Evolutionary conservation across 208 protist species (phyloP).

Genomic region (Leishmania guyanensis): DNA sequence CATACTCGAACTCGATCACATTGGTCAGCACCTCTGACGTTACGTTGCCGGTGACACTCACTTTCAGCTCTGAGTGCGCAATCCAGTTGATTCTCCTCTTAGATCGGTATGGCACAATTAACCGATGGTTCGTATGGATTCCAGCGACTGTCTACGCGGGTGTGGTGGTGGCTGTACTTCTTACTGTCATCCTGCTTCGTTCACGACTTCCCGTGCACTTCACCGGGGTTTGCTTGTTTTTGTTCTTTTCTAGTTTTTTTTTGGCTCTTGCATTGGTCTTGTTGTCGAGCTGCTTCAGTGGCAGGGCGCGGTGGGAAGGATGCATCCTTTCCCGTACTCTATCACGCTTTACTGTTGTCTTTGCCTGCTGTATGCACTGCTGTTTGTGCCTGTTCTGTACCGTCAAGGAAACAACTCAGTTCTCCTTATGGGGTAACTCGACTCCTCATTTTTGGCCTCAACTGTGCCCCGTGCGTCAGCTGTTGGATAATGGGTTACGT

Average conservation of each 20-base stretch:
- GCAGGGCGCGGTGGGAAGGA: constrained; percentile 52
- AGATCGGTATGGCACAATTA: constrained; percentile 47
- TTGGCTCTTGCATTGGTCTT: constrained; percentile 64
- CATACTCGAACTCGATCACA: constrained; percentile 23
- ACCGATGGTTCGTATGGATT: constrained; percentile 67
- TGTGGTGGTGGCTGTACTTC: constrained; percentile 31
- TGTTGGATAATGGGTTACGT: constrained; percentile 69
- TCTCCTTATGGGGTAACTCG: constrained; percentile 44
- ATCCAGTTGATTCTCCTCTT: constrained; percentile 44
- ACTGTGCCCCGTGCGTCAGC: constrained; percentile 60
- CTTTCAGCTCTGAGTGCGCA: constrained; percentile 35
- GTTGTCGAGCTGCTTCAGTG: constrained; percentile 60
- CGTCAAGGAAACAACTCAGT: constrained; percentile 30
- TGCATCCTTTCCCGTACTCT: constrained; percentile 67
- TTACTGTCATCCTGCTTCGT: constrained; percentile 25
- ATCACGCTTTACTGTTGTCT: constrained; percentile 74
- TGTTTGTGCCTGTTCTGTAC: constrained; percentile 33
- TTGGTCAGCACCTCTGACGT: constrained; percentile 1
- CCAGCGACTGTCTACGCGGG: constrained; percentile 53
- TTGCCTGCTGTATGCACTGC: constrained; percentile 48
- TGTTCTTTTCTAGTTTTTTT: constrained; percentile 62
- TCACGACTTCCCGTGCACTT: constrained; percentile 29
- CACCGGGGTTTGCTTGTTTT: constrained; percentile 26
- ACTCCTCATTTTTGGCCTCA: constrained; percentile 61
- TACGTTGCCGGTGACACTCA: constrained; percentile 35